A percentile compares a stretch with the other conserved stretches of the same genome.
Conservation (phyloP, 257 asterid genomes). For the Solanum tacnaense region DNA sequence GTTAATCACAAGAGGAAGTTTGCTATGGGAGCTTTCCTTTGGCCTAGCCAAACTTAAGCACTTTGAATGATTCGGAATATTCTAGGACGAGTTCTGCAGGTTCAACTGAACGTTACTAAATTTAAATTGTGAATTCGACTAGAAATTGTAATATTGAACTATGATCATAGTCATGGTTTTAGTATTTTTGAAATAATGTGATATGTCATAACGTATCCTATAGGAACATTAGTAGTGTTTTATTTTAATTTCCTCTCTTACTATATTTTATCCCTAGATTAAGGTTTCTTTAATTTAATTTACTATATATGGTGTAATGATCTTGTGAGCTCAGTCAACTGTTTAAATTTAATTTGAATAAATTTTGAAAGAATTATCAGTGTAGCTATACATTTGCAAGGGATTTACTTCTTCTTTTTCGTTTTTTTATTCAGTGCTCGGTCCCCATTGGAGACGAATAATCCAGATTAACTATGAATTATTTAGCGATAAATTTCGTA, state of each 20-base stretch:
- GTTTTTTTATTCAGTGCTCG: no score
- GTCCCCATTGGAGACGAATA: neutral
- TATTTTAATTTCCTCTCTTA: neutral
- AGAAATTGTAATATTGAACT: neutral
- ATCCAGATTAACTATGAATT: no score
- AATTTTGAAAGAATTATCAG: neutral
- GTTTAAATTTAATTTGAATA: neutral
- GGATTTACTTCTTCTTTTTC: neutral
- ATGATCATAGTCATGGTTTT: neutral
- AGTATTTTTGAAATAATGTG: neutral
- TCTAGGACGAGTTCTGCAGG: neutral
- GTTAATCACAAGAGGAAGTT: conserved; percentile 13
- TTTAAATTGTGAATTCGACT: neutral
- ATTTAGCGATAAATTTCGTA: neutral
- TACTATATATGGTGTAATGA: neutral
- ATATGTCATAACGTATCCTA: neutral
- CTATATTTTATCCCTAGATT: neutral
- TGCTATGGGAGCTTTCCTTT: conserved; percentile 24
- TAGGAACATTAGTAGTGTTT: neutral
- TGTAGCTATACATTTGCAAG: neutral
- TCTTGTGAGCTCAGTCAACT: neutral
- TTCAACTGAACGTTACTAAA: neutral
- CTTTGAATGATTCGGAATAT: neutral
- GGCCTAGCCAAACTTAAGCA: conserved; percentile 5
- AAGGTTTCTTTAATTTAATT: neutral